Evolutionary conservation across 768 basidiomycete genomes (phyloP).

Genomic region (Boletus insuetus): DNA sequence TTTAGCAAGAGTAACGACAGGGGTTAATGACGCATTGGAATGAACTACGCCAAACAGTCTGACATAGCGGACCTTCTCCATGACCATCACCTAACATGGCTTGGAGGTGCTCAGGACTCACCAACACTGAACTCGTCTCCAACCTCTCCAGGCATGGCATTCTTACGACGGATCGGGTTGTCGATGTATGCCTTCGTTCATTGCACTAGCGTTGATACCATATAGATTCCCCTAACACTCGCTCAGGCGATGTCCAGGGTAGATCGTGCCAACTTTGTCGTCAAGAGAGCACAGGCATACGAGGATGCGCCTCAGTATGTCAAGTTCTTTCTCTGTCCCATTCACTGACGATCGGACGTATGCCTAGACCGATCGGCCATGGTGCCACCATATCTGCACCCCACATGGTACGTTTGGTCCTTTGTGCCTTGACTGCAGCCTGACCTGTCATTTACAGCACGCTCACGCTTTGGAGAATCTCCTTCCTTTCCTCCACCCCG

Average conservation of each 20-base stretch:
- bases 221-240: neutral
- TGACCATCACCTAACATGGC: conserved; percentile 52
- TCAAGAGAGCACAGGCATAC: conserved; percentile 54
- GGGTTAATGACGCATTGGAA: conserved; percentile 1
- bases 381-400: conserved; percentile 95
- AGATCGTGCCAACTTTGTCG: conserved; percentile 70
- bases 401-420: conserved; percentile 70
- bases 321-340: conserved; percentile 26
- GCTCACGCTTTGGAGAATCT: conserved; percentile 83
- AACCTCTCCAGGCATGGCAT: conserved; percentile 60
- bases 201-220: neutral
- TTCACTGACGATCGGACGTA: neutral
- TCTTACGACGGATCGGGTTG: conserved; percentile 53
- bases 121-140: conserved; percentile 69
- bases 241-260: conserved; percentile 65
- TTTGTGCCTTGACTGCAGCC: neutral
- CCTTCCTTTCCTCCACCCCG: conserved; percentile 65
- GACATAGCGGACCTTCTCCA: neutral
- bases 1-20: neutral
- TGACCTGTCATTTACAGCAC: conserved; percentile 48
- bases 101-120: conserved; percentile 71
- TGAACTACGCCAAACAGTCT: conserved; percentile 15
- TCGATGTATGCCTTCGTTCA: conserved; percentile 41
- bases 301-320: conserved; percentile 72
- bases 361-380: conserved; percentile 64